These are phyloP conservation scores for Ogataea nakhonphanomensis DNA, from an alignment of 805 yeast species.

Conservation along the genomic window DNA sequence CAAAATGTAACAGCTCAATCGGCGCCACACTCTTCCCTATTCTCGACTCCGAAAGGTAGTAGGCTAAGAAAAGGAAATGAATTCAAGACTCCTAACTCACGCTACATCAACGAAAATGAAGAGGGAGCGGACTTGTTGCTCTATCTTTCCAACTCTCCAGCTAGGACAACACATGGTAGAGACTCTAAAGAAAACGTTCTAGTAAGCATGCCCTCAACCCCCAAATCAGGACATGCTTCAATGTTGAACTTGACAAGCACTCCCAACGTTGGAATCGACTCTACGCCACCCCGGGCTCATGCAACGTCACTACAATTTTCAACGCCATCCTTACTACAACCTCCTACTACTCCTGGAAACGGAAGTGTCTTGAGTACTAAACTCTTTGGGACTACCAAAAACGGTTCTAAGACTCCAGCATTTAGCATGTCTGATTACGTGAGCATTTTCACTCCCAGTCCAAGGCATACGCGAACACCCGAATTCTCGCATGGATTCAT, in stretches of 20 bases:
- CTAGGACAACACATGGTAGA: constrained; percentile 33
- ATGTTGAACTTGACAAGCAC: constrained; percentile 18
- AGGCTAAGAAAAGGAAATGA: constrained; percentile 14
- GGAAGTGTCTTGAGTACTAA: constrained; percentile 10
- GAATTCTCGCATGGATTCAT: constrained; percentile 24
- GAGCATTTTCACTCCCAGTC: constrained; percentile 73
- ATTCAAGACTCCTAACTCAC: constrained; percentile 32
- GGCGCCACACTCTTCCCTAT: constrained; percentile 24
- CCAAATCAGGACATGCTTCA: constrained; percentile 22
- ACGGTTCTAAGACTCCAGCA: constrained; percentile 49
- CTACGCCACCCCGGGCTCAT: constrained; percentile 26
- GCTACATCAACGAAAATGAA: constrained; percentile 27
- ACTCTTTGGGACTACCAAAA: constrained; percentile 21
- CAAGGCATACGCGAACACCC: constrained; percentile 40
- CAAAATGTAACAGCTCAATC: constrained; percentile 18
- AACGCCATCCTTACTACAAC: constrained; percentile 22
- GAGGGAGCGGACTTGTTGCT: constrained; percentile 83
- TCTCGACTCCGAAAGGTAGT: constrained; percentile 32
- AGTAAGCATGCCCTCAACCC: constrained; percentile 29
- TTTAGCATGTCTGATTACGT: constrained; percentile 84
- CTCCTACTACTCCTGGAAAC: constrained; percentile 19
- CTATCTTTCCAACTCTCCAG: constrained; percentile 81
- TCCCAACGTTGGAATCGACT: constrained; percentile 24
- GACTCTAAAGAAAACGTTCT: constrained; percentile 18
- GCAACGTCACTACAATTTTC: constrained; percentile 19